A percentile compares a stretch with the other conserved stretches of the same genome.
Evolutionary conservation across 164 flowering plant species (phyloP).

Genomic region (Magnolia officinalis): DNA sequence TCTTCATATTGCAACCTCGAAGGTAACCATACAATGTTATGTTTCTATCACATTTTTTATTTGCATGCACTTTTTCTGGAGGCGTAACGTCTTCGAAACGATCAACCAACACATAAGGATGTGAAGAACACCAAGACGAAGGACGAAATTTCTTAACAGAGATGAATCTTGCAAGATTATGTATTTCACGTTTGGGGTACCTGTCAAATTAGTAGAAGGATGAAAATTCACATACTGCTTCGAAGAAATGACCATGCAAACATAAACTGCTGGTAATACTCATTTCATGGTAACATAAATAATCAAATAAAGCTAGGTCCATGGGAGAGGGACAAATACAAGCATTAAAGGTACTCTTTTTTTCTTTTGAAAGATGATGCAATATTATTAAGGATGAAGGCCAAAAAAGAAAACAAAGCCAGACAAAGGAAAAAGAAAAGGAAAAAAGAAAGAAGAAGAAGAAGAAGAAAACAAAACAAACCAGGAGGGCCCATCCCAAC

Average conservation of each 20-base stretch:
- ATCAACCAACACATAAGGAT: slow-evolving; percentile 89
- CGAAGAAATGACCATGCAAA: neutral
- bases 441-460: neutral
- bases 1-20: slow-evolving; percentile 93
- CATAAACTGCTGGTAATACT: neutral
- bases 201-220: slow-evolving; percentile 31
- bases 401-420: neutral
- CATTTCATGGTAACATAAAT: neutral
- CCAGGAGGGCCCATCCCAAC: no score
- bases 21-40: slow-evolving; percentile 86
- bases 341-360: neutral
- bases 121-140: slow-evolving; percentile 77
- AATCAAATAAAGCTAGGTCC: neutral
- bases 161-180: slow-evolving; percentile 90
- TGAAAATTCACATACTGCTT: neutral
- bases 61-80: slow-evolving; percentile 56
- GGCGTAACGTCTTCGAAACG: slow-evolving; percentile 98
- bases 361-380: no score
- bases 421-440: neutral
- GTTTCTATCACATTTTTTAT: slow-evolving; percentile 84
- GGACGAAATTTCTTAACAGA: slow-evolving; percentile 93
- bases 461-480: no score
- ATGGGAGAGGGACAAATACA: neutral
- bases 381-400: neutral
- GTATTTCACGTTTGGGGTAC: slow-evolving; percentile 83